These are phyloP conservation scores for Fusarium continuum DNA, from an alignment of 2,329 filamentous ascomycete genomes.

Conservation along the genomic window DNA sequence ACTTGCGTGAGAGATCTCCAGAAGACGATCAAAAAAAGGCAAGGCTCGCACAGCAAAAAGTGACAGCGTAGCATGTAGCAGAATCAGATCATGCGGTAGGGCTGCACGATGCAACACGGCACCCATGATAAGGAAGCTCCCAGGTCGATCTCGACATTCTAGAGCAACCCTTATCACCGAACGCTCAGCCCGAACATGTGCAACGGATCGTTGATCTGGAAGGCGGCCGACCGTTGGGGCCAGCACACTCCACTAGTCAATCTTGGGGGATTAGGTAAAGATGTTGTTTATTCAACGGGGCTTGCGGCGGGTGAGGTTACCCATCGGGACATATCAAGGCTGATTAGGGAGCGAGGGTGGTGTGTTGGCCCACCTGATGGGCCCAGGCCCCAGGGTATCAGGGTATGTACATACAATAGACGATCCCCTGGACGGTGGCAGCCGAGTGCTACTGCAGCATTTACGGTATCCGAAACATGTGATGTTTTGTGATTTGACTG, in stretches of 20 bases:
- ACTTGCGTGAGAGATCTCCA: not conserved
- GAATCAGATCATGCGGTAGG: conserved; percentile 1
- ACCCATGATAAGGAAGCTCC: conserved; percentile 3
- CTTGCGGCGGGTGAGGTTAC: not conserved
- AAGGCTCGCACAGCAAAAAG: not conserved
- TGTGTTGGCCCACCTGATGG: not conserved
- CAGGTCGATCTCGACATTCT: conserved; percentile 14
- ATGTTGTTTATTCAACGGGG: not conserved
- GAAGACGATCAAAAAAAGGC: not conserved
- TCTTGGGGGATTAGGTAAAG: not conserved
- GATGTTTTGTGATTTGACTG: not conserved
- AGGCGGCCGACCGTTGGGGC: not conserved
- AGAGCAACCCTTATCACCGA: conserved; percentile 2
- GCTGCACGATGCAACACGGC: conserved; percentile 4
- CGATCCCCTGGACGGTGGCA: not conserved
- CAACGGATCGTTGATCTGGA: not conserved
- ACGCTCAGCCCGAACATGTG: not conserved
- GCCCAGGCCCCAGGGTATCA: too few species aligned
- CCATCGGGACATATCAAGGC: not conserved
- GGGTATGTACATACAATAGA: too few species aligned
- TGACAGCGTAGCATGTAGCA: not conserved
- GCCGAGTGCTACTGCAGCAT: not conserved
- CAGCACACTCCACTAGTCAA: not conserved
- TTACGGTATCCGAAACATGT: not conserved
- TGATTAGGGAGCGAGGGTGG: not conserved